Conservation (phyloP, 1,284 basidiomycete genomes). For the Rhodotorula mucilaginosa region DNA sequence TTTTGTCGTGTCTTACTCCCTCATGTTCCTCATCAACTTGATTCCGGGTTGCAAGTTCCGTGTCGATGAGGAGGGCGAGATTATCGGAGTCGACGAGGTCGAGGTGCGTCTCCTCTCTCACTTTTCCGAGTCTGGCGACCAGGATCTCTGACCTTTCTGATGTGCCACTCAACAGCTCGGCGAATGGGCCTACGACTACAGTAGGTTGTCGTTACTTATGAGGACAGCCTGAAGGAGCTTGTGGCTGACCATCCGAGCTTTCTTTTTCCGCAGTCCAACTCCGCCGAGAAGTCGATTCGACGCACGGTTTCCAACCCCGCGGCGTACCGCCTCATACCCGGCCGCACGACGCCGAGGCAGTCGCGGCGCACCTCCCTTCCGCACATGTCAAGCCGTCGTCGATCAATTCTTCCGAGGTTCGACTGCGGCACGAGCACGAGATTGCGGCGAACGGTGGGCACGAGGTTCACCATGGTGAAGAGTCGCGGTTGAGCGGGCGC, state of each 20-base stretch:
- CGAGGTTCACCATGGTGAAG: not conserved
- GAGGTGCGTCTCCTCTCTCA: conserved; percentile 51
- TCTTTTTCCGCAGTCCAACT: conserved; percentile 1
- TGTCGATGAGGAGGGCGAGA: conserved; percentile 76
- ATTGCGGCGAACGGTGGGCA: not conserved
- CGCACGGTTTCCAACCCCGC: conserved; percentile 5
- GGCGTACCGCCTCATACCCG: not conserved
- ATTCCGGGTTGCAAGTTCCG: conserved; percentile 79
- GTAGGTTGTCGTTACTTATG: not conserved
- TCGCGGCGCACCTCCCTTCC: not conserved
- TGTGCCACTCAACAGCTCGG: conserved; percentile 3
- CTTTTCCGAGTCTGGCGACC: conserved; percentile 57
- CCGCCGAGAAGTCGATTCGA: conserved; percentile 31
- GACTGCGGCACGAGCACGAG: conserved; percentile 8
- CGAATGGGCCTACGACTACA: conserved; percentile 30
- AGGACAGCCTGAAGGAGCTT: not conserved
- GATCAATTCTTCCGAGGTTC: conserved; percentile 14
- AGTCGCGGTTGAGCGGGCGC: not conserved
- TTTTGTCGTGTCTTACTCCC: conserved; percentile 60
- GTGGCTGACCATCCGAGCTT: too few species aligned
- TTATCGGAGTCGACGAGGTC: conserved; percentile 87
- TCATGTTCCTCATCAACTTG: conserved; percentile 68
- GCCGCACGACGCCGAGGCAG: not conserved
- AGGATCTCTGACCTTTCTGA: not conserved
- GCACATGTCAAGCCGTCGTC: conserved; percentile 25